phyloP scores from a whole-genome alignment of 495 filamentous ascomycete species.

The Pseudomonodictys pantanalensis region DNA sequence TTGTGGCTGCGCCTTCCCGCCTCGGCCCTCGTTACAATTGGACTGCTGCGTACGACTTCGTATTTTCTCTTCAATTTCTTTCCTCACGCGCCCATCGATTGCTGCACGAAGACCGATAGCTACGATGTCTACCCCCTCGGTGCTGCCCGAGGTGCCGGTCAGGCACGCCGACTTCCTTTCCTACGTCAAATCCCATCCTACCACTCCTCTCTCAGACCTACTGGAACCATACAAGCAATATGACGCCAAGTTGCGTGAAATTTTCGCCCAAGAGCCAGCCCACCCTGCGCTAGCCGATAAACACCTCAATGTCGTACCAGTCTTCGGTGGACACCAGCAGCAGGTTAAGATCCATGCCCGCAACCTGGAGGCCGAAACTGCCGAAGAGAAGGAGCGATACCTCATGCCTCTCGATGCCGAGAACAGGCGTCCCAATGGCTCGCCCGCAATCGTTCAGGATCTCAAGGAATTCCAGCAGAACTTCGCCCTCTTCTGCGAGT shows the following conservation, averaged over 20 bases:
- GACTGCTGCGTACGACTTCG: neutral
- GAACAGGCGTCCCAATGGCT: constrained; percentile 56
- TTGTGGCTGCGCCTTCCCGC: neutral
- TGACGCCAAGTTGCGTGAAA: constrained; percentile 64
- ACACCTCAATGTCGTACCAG: constrained; percentile 63
- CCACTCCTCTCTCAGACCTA: constrained; percentile 54
- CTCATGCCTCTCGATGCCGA: constrained; percentile 63
- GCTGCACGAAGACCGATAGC: neutral
- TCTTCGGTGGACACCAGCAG: constrained; percentile 60
- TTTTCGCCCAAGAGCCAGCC: constrained; percentile 67
- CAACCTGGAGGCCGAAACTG: constrained; percentile 55
- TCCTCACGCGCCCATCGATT: neutral
- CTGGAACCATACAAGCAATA: constrained; percentile 66
- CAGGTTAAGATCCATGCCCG: constrained; percentile 62
- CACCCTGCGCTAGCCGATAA: constrained; percentile 58
- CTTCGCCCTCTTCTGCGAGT: constrained; percentile 76
- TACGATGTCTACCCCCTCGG: constrained; percentile 5
- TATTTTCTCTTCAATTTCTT: neutral
- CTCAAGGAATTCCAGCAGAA: constrained; percentile 70
- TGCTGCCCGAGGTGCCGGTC: constrained; percentile 44
- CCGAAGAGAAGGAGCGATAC: constrained; percentile 61
- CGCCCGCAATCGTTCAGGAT: constrained; percentile 61
- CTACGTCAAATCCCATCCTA: constrained; percentile 49
- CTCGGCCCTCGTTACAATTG: neutral
- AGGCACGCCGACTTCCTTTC: constrained; percentile 46